Conservation (phyloP, 306 rosid species). For the Fagus sylvatica region DNA sequence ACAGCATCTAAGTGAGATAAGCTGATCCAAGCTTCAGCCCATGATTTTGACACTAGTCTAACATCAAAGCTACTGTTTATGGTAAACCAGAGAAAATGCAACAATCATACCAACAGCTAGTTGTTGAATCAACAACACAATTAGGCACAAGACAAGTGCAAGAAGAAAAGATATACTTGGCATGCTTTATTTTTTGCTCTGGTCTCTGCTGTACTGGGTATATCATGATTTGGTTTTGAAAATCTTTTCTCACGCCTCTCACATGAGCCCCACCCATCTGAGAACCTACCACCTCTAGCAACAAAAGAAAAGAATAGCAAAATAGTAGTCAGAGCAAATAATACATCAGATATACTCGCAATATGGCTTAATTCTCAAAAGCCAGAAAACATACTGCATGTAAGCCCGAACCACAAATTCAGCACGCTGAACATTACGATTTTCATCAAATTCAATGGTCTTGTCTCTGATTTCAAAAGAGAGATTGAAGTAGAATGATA, state of each 20-base stretch:
- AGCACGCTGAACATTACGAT: constrained; percentile 83
- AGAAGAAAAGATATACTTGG: constrained; percentile 53
- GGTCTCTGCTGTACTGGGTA: constrained; percentile 94
- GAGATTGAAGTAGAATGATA: constrained; percentile 87
- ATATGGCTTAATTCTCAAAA: constrained; percentile 25
- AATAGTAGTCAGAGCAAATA: neutral
- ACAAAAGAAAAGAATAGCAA: constrained; percentile 1
- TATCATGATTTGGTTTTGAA: constrained; percentile 81
- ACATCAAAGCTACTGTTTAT: constrained; percentile 4
- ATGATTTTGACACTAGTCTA: neutral
- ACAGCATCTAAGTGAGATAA: neutral
- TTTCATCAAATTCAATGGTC: constrained; percentile 81
- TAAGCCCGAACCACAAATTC: constrained; percentile 89
- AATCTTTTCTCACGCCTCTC: constrained; percentile 91
- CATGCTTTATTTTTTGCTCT: constrained; percentile 94
- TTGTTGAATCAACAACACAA: constrained; percentile 8
- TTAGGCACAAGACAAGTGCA: constrained; percentile 1
- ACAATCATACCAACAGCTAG: neutral
- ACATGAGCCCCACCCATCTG: constrained; percentile 99
- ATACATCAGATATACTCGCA: constrained; percentile 6
- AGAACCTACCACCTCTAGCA: constrained; percentile 83
- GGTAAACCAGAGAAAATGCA: constrained; percentile 7
- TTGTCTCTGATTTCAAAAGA: constrained; percentile 92
- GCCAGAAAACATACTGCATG: constrained; percentile 76
- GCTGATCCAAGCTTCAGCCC: neutral